Base-by-base conservation (phyloP, 2,329 filamentous ascomycete genomes). In the Xylariomycetidae sp. region DNA sequence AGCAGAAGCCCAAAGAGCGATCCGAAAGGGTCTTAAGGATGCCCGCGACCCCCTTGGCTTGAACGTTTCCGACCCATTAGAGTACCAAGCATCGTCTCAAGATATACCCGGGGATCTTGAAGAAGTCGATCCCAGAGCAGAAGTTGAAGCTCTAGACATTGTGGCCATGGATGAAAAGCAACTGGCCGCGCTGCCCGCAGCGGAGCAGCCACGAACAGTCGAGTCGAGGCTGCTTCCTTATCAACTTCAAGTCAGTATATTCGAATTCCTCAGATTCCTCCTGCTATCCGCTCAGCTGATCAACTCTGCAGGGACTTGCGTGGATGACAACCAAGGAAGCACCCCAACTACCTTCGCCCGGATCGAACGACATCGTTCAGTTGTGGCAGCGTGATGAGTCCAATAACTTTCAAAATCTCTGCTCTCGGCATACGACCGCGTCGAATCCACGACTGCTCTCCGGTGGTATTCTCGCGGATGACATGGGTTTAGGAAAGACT, bases 401-500 rank as follows among this genome's bases (percentile, higher is more conserved):
- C 54, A 17, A 40, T 5, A 56, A 56, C 23, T 85, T 78, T 47
- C 72, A 69, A 37, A 87, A 84, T 57, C 69, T 85, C 43, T 85
- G 80, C 38, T 90, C 79, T 0, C 79, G 79, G 32, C 89, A 79
- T 53, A 72, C 76, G 8, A 77, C 72, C 7, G 57, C 55, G 0
- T 57, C 56, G 3, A 58, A 70, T 2, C 86, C 86, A 0, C 57
- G 63, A 1, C 68, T 94, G 15, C 76, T 85, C 6, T 85, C 78
- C 31, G 88, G 88, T 13, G 88, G 88, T 19, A 88, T 95, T 31
- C 69, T 95, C 7, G 86, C 87, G 2, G 88, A 95, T 55, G 88
- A 95, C 49, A 95, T 95, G 89, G 88, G 88, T 4, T 62, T 95
- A 5, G 88, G 88, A 16, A 94, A 94, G 63, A 95, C 88, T 1